These are phyloP conservation scores for Dacryopinax spathularia DNA, from an alignment of 768 basidiomycete genomes.

Conservation along the genomic window DNA sequence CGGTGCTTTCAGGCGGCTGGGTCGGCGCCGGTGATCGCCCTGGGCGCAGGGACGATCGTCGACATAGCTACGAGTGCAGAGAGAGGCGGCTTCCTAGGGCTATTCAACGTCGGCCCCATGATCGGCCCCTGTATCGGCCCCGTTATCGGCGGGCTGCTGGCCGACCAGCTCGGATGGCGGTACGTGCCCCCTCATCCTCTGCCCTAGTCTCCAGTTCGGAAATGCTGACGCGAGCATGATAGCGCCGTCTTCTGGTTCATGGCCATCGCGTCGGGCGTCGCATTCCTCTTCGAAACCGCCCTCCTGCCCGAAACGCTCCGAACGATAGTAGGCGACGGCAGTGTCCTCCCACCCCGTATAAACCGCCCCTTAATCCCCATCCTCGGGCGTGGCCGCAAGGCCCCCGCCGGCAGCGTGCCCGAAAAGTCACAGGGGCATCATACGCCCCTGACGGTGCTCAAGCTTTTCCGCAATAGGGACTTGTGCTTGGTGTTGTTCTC, in stretches of 20 bases:
- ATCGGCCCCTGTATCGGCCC: conserved; percentile 39
- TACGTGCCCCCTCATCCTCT: conserved; percentile 20
- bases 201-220: background rate
- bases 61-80: conserved; percentile 64
- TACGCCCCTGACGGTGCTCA: conserved; percentile 36
- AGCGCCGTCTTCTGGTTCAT: conserved; percentile 55
- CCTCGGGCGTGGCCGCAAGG: conserved; percentile 6
- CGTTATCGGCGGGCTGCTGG: conserved; percentile 34
- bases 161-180: conserved; percentile 54
- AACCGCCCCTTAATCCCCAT: conserved; percentile 25
- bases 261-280: conserved; percentile 33
- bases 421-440: conserved; percentile 12
- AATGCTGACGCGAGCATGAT: conserved; percentile 5
- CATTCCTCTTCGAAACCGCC: conserved; percentile 35
- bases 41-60: conserved; percentile 67
- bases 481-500: conserved; percentile 40
- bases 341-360: conserved; percentile 21
- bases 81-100: conserved; percentile 57
- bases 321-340: conserved; percentile 33
- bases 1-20: conserved; percentile 68
- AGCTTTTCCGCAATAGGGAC: conserved; percentile 41
- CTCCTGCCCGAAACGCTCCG: conserved; percentile 35
- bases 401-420: background rate
- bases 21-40: conserved; percentile 61
- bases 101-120: conserved; percentile 53